phyloP scores from a whole-genome alignment of 805 yeast genomes.

The Candida andamanensis region DNA sequence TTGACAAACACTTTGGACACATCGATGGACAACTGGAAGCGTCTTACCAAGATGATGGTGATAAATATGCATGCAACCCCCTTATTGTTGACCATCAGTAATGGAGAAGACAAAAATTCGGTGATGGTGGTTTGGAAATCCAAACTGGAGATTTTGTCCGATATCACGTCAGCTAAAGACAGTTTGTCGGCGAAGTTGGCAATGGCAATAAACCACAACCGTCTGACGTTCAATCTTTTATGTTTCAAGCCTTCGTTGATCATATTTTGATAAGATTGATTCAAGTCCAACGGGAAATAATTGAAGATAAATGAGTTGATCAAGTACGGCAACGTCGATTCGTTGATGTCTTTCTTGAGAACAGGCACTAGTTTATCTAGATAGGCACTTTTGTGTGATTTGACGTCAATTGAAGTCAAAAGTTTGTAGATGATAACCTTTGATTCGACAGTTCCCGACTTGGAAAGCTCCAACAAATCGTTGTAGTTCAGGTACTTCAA shows the following conservation, averaged over 20 bases:
- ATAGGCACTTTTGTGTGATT: too few species aligned
- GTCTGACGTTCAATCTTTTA: constrained; percentile 56
- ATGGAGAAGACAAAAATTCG: constrained; percentile 49
- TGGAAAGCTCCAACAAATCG: constrained; percentile 48
- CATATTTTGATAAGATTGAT: constrained; percentile 12
- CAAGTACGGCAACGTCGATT: constrained; percentile 47
- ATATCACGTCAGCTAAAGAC: too few species aligned
- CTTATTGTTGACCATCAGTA: constrained; percentile 48
- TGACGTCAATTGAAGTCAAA: constrained; percentile 24
- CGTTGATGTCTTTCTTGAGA: constrained; percentile 74
- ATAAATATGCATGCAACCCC: constrained; percentile 54
- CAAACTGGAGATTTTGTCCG: constrained; percentile 19
- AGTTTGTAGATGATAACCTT: constrained; percentile 49
- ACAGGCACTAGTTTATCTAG: constrained; percentile 32
- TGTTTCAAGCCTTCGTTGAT: constrained; percentile 61
- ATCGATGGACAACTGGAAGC: constrained; percentile 3
- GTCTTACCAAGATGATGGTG: constrained; percentile 20
- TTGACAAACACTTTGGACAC: constrained; percentile 17
- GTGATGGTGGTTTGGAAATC: constrained; percentile 22
- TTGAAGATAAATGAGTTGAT: constrained; percentile 47
- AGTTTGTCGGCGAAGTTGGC: constrained; percentile 33
- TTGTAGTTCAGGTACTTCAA: constrained; percentile 12
- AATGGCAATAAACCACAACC: constrained; percentile 60
- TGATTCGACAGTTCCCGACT: constrained; percentile 58
- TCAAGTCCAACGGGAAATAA: constrained; percentile 24